phyloP scores from a whole-genome alignment of 2,329 filamentous ascomycete genomes.

The Colletotrichum sp. region DNA sequence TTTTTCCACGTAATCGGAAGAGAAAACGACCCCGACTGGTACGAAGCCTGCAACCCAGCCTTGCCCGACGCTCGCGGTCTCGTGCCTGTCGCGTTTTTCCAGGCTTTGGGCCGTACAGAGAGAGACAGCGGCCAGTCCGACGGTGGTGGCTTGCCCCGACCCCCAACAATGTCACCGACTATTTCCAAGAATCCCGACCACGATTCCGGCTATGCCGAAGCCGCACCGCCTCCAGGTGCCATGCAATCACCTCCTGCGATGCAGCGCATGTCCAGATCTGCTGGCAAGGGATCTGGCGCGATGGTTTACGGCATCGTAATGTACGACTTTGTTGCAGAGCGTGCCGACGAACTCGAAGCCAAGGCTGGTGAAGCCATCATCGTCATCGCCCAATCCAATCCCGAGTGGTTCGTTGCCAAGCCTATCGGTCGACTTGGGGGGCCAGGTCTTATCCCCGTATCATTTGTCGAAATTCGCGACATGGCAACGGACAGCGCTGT shows the following conservation, averaged over 20 bases:
- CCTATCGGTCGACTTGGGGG: slow-evolving; percentile 97
- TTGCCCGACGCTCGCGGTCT: slow-evolving; percentile 87
- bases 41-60: slow-evolving; percentile 95
- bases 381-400: slow-evolving; percentile 97
- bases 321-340: slow-evolving; percentile 94
- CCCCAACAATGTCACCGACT: slow-evolving; percentile 44
- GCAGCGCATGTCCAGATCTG: slow-evolving; percentile 55
- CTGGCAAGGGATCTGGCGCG: slow-evolving; percentile 62
- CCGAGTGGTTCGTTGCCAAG: slow-evolving; percentile 99
- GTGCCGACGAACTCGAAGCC: slow-evolving; percentile 94
- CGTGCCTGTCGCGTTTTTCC: slow-evolving; percentile 93
- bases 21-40: slow-evolving; percentile 95
- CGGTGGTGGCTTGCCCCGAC: slow-evolving; percentile 48
- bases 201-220: slow-evolving; percentile 88
- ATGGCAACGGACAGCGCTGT: slow-evolving; percentile 88
- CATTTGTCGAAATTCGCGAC: slow-evolving; percentile 94
- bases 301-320: slow-evolving; percentile 98
- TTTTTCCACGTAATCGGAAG: slow-evolving; percentile 98
- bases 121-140: slow-evolving; percentile 82
- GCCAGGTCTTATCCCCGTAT: slow-evolving; percentile 93
- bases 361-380: slow-evolving; percentile 97
- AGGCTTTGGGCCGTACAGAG: slow-evolving; percentile 89
- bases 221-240: slow-evolving; percentile 24
- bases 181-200: slow-evolving; percentile 71
- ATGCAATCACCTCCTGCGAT: slow-evolving; percentile 14